A percentile compares a stretch with the other conserved stretches of the same genome.
Conservation (phyloP, 2,329 filamentous ascomycete genomes). For the Penicillium sp. region DNA sequence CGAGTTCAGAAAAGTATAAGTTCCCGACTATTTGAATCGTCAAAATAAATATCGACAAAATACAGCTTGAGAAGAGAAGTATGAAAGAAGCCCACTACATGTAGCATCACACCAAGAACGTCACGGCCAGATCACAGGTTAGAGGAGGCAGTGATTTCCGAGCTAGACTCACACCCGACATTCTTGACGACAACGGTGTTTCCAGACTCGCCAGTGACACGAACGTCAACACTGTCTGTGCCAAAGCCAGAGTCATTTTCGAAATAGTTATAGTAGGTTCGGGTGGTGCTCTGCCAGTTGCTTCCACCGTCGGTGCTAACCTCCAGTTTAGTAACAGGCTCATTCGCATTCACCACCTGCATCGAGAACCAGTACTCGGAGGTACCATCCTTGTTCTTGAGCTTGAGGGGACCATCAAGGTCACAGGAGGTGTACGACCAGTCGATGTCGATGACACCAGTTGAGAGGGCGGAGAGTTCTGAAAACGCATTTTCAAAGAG, state of each 20-base stretch:
- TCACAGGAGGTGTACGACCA: conserved; percentile 59
- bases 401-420: conserved; percentile 53
- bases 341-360: conserved; percentile 68
- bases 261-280: conserved; percentile 65
- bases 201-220: conserved; percentile 59
- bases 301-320: conserved; percentile 64
- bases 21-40: too few relatives aligned
- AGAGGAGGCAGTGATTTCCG: conserved; percentile 23
- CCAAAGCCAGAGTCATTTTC: conserved; percentile 63
- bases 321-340: conserved; percentile 60
- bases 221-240: conserved; percentile 57
- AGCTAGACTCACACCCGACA: conserved; percentile 41
- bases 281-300: conserved; percentile 62
- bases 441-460: conserved; percentile 55
- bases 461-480: conserved; percentile 48
- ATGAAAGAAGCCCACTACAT: neutral
- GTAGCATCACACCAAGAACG: neutral
- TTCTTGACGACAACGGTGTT: conserved; percentile 56
- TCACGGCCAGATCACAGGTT: conserved; percentile 26
- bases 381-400: conserved; percentile 57
- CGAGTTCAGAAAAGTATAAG: too few relatives aligned
- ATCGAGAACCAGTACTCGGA: conserved; percentile 62
- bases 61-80: neutral
- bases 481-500: conserved; percentile 59
- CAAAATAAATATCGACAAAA: neutral